These are phyloP conservation scores for Jimgerdemannia flammicorona DNA, from an alignment of 192 early-diverging fungal genomes.

Conservation along the genomic window DNA sequence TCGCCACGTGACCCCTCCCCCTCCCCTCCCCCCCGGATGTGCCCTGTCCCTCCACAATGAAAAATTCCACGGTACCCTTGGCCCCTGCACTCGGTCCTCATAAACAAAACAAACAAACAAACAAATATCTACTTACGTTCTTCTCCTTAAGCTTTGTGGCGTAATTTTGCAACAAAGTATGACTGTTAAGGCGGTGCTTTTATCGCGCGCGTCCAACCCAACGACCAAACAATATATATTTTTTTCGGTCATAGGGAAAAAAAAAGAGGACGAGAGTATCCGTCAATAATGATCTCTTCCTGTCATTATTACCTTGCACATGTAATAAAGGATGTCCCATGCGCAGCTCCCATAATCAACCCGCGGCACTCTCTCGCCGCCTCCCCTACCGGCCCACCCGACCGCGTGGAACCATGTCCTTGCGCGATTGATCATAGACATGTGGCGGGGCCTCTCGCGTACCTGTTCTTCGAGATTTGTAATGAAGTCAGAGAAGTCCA, in stretches of 20 bases:
- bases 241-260: too few species aligned
- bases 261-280: background rate
- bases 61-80: too few species aligned
- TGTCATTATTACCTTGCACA: background rate
- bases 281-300: background rate
- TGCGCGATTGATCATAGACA: too few species aligned
- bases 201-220: too few species aligned
- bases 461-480: conserved; percentile 30
- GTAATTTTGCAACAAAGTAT: conserved; percentile 23
- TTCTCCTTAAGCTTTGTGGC: conserved; percentile 21
- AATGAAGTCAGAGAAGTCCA: conserved; percentile 29
- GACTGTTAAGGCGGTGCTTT: conserved; percentile 17
- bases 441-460: background rate
- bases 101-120: conserved; percentile 9
- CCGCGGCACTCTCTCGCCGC: background rate
- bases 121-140: conserved; percentile 21
- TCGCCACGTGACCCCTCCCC: too few species aligned
- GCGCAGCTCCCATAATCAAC: background rate
- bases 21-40: too few species aligned
- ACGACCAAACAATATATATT: too few species aligned
- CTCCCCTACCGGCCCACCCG: too few species aligned
- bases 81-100: too few species aligned
- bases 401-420: too few species aligned
- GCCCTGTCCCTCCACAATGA: too few species aligned
- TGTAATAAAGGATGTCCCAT: background rate